Percentiles rank a stretch among this genome's conserved stretches.
Conservation (phyloP, 1,284 basidiomycete genomes). For the Inonotus hispidus region DNA sequence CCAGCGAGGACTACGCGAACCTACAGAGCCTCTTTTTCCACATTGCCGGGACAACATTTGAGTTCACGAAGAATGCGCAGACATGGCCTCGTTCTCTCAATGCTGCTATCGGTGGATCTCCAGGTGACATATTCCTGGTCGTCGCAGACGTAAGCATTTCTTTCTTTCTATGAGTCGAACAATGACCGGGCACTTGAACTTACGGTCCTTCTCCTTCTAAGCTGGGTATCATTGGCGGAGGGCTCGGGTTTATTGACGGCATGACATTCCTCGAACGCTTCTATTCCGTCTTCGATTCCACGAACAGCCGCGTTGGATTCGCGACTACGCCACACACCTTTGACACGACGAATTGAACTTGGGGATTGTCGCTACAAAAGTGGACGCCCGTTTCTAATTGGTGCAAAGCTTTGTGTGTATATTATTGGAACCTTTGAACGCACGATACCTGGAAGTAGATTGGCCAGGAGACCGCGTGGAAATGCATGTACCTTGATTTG, state of each 20-base stretch:
- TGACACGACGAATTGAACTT: slow-evolving; percentile 34
- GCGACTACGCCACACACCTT: slow-evolving; percentile 36
- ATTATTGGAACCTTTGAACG: too few species aligned
- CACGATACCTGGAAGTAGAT: too few species aligned
- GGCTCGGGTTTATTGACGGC: slow-evolving; percentile 21
- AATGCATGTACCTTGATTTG: too few species aligned
- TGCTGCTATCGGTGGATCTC: slow-evolving; percentile 37
- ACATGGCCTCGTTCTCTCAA: slow-evolving; percentile 44
- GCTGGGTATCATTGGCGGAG: neutral
- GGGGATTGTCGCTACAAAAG: too few species aligned
- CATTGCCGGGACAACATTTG: slow-evolving; percentile 20
- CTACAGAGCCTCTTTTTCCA: slow-evolving; percentile 21
- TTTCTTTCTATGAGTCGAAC: neutral
- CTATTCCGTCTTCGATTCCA: slow-evolving; percentile 21
- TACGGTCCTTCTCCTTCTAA: neutral
- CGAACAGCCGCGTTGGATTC: slow-evolving; percentile 20
- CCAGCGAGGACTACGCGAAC: neutral
- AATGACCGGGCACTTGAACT: neutral
- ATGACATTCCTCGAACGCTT: slow-evolving; percentile 21
- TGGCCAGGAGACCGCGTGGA: too few species aligned
- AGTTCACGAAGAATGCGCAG: slow-evolving; percentile 29
- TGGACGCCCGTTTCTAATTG: neutral
- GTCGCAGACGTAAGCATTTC: slow-evolving; percentile 14
- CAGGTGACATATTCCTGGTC: slow-evolving; percentile 28
- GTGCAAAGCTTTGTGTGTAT: neutral